Evolutionary conservation across 164 flowering plant genomes (phyloP).

Genomic region (Macadamia tetraphylla): DNA sequence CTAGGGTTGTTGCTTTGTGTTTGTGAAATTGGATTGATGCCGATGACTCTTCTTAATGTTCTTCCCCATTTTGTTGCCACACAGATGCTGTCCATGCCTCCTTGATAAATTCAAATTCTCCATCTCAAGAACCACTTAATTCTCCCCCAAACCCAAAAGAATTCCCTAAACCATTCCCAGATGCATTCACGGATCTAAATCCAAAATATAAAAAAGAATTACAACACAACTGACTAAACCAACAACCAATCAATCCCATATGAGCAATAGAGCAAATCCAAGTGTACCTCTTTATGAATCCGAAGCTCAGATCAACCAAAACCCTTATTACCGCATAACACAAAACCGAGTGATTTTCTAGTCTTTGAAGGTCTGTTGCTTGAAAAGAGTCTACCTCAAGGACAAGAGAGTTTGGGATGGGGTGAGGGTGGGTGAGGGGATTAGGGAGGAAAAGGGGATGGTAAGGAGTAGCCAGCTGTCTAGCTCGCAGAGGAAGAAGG

Average conservation of each 20-base stretch:
- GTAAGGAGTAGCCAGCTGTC: too few species aligned
- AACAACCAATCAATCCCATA: slow-evolving; percentile 5
- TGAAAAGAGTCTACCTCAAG: too few species aligned
- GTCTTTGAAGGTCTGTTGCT: too few species aligned
- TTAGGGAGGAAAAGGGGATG: too few species aligned
- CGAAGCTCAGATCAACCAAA: too few species aligned
- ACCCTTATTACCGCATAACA: too few species aligned
- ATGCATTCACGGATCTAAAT: not conserved
- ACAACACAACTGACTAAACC: not conserved
- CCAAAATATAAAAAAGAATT: not conserved
- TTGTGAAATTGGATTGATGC: slow-evolving; percentile 68
- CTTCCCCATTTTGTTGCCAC: slow-evolving; percentile 85
- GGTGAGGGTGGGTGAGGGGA: too few species aligned
- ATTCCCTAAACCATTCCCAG: not conserved
- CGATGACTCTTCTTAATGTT: slow-evolving; percentile 84
- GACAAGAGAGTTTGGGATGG: too few species aligned
- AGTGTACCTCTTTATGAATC: not conserved
- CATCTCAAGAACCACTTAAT: slow-evolving; percentile 21
- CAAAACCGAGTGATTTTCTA: too few species aligned
- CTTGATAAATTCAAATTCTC: slow-evolving; percentile 37
- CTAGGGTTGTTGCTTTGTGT: slow-evolving; percentile 58
- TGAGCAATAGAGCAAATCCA: not conserved
- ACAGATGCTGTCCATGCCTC: slow-evolving; percentile 62
- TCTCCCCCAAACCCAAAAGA: not conserved
- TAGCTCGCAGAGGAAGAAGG: too few species aligned